phyloP scores from a whole-genome alignment of 208 protist species.

The Wallacemonas rigidus region DNA sequence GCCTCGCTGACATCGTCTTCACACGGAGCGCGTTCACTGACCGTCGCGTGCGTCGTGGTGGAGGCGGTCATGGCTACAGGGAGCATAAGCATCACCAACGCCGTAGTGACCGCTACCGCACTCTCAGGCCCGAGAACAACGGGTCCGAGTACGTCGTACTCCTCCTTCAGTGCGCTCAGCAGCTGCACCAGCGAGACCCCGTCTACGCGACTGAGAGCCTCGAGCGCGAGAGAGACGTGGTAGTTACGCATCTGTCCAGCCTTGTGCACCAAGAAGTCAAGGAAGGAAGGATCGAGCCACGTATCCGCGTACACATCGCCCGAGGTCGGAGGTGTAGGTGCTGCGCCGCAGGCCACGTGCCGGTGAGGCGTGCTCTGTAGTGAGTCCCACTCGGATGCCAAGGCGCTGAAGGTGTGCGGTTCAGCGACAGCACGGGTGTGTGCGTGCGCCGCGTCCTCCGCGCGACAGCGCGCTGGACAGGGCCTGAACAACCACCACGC shows the following conservation, averaged over 20 bases:
- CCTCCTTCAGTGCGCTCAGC: constrained; percentile 20
- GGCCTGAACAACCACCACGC: constrained; percentile 15
- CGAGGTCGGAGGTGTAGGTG: not conserved
- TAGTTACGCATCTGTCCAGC: constrained; percentile 52
- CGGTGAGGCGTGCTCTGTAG: not conserved
- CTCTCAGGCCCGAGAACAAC: constrained; percentile 59
- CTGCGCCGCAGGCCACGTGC: not conserved
- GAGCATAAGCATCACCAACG: constrained; percentile 38
- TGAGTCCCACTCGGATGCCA: not conserved
- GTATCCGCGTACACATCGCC: not conserved
- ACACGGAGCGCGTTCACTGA: not conserved
- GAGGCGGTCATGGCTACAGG: not conserved
- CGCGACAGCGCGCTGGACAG: not conserved
- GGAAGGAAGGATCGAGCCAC: not conserved
- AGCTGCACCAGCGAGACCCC: constrained; percentile 27
- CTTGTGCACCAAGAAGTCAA: constrained; percentile 9
- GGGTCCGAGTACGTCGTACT: constrained; percentile 14
- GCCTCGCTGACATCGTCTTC: not conserved
- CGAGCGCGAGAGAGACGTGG: constrained; percentile 65
- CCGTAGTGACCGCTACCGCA: constrained; percentile 47
- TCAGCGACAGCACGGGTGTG: not conserved
- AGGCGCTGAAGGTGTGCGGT: not conserved
- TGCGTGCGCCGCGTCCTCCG: not conserved
- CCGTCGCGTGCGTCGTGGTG: not conserved
- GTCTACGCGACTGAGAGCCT: constrained; percentile 38